phyloP scores from a whole-genome alignment of 495 filamentous ascomycete species.

The Aspergillus haitiensis region DNA sequence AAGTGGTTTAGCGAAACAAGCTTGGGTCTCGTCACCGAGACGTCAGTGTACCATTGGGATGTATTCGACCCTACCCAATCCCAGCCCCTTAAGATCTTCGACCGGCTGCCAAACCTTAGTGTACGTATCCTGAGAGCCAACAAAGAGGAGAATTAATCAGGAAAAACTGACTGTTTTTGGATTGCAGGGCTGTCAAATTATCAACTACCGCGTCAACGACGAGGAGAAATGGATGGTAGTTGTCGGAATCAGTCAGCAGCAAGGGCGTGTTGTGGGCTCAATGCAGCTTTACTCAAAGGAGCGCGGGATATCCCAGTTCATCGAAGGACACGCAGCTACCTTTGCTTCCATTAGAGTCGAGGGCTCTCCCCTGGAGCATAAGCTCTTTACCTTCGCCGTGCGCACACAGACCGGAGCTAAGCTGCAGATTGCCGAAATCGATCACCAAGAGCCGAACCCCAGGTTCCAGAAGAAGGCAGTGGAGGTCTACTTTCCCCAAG shows the following conservation, averaged over 20 bases:
- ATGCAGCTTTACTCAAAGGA: slow-evolving; percentile 98
- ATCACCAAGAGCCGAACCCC: slow-evolving; percentile 85
- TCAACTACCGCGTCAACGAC: slow-evolving; percentile 96
- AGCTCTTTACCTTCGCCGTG: slow-evolving; percentile 95
- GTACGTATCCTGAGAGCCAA: slow-evolving; percentile 51
- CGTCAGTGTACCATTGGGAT: slow-evolving; percentile 94
- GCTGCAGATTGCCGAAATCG: slow-evolving; percentile 96
- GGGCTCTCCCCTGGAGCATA: slow-evolving; percentile 84
- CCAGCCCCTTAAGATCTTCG: slow-evolving; percentile 85
- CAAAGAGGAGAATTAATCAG: not conserved
- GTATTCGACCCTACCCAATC: slow-evolving; percentile 77
- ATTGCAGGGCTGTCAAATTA: slow-evolving; percentile 87
- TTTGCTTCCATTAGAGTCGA: slow-evolving; percentile 90
- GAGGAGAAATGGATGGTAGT: slow-evolving; percentile 98
- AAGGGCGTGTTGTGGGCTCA: slow-evolving; percentile 88
- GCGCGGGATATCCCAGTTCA: slow-evolving; percentile 93
- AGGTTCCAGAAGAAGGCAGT: slow-evolving; percentile 91
- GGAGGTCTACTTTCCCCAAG: slow-evolving; percentile 94
- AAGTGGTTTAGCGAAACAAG: slow-evolving; percentile 93
- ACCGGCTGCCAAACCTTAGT: slow-evolving; percentile 82
- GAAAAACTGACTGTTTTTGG: slow-evolving; percentile 20
- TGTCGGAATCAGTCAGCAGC: slow-evolving; percentile 90
- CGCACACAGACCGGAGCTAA: slow-evolving; percentile 85
- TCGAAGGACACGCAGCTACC: slow-evolving; percentile 95
- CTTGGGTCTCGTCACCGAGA: slow-evolving; percentile 87